A percentile compares a stretch with the other conserved stretches of the same genome.
Conservation (phyloP, 495 filamentous ascomycete species). For the Sordaria brevicollis region DNA sequence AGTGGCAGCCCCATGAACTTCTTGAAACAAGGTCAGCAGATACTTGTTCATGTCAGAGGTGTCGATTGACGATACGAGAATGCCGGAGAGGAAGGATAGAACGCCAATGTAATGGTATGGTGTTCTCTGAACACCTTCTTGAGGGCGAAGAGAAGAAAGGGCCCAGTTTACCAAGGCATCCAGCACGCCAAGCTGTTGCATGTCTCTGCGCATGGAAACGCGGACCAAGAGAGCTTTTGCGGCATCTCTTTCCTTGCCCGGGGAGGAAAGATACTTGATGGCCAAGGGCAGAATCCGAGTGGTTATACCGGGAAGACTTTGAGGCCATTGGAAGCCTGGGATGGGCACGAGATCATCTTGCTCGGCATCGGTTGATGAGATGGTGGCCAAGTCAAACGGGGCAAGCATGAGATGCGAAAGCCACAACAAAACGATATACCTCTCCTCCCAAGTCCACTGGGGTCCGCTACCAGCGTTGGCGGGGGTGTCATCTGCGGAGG, state of each 20-base stretch:
- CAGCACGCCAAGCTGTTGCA: slow-evolving; percentile 68
- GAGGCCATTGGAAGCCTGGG: slow-evolving; percentile 36
- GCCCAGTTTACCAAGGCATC: slow-evolving; percentile 57
- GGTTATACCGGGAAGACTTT: slow-evolving; percentile 56
- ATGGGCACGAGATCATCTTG: slow-evolving; percentile 22
- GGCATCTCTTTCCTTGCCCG: slow-evolving; percentile 82
- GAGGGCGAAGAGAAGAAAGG: slow-evolving; percentile 41
- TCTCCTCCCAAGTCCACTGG: slow-evolving; percentile 68
- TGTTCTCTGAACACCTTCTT: slow-evolving; percentile 16
- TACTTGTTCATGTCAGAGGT: slow-evolving; percentile 43
- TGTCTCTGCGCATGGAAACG: slow-evolving; percentile 73
- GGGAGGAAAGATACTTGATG: slow-evolving; percentile 54
- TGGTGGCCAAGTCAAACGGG: slow-evolving; percentile 80
- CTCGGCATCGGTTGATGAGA: slow-evolving; percentile 51
- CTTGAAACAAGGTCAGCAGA: slow-evolving; percentile 34
- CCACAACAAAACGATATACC: slow-evolving; percentile 84
- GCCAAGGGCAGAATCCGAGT: slow-evolving; percentile 60
- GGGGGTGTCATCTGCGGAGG: not conserved
- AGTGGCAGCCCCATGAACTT: slow-evolving; percentile 32
- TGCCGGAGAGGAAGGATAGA: slow-evolving; percentile 65
- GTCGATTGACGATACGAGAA: slow-evolving; percentile 44
- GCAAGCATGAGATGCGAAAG: slow-evolving; percentile 85
- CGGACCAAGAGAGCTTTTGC: slow-evolving; percentile 73
- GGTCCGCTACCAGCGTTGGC: slow-evolving; percentile 7
- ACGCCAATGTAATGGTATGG: slow-evolving; percentile 55